Conservation (phyloP, 768 basidiomycete species). For the Austroboletus eburneus region DNA sequence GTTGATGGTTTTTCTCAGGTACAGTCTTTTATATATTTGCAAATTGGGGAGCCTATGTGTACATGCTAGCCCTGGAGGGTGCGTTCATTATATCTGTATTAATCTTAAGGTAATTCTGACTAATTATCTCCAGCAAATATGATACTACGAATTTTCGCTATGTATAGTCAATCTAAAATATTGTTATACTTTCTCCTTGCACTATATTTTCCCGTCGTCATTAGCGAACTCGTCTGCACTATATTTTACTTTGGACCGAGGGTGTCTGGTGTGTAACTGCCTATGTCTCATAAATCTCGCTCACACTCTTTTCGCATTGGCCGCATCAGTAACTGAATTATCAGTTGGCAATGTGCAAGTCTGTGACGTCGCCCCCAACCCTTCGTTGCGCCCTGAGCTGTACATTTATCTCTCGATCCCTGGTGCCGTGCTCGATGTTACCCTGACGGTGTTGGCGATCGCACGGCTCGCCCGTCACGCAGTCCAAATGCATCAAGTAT, state of each 20-base stretch:
- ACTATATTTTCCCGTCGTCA: background rate
- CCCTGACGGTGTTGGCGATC: slow-evolving; percentile 1
- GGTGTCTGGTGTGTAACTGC: background rate
- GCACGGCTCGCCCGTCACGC: background rate
- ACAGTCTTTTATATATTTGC: slow-evolving; percentile 1
- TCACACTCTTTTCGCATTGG: background rate
- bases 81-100: background rate
- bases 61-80: slow-evolving; percentile 8
- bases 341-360: background rate
- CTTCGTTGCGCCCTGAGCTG: background rate
- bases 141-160: slow-evolving; percentile 6
- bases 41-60: slow-evolving; percentile 8
- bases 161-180: slow-evolving; percentile 7
- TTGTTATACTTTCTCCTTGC: background rate
- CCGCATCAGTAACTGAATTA: background rate
- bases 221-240: background rate
- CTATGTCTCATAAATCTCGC: background rate
- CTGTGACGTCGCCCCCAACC: background rate
- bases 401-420: slow-evolving; percentile 5
- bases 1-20: background rate
- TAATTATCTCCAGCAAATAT: slow-evolving; percentile 5
- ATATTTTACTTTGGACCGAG: slow-evolving; percentile 4
- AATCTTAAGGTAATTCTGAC: background rate
- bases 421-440: slow-evolving; percentile 1
- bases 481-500: background rate